Evolutionary conservation across 768 basidiomycete species (phyloP).

Genomic region (Trametopsis cervina): DNA sequence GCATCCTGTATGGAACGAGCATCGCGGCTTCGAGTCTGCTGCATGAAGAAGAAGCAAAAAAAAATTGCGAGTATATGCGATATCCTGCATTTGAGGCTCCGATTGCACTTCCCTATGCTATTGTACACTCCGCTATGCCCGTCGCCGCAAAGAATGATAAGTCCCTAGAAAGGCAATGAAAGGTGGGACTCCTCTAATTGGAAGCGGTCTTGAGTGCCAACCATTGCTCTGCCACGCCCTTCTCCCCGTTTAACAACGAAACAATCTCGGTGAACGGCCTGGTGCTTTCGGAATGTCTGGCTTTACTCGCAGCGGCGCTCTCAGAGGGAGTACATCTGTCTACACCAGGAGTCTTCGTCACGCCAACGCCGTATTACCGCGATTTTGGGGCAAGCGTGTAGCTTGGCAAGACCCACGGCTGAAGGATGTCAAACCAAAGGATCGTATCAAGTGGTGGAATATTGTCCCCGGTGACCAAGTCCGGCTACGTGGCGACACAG

Average conservation of each 20-base stretch:
- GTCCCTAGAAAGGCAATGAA: too few relatives aligned
- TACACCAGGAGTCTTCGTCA: slow-evolving; percentile 59
- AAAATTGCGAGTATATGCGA: too few relatives aligned
- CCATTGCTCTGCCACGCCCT: too few relatives aligned
- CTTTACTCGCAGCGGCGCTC: neutral
- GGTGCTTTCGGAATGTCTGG: slow-evolving; percentile 23
- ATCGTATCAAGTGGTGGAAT: slow-evolving; percentile 84
- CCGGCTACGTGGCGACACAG: slow-evolving; percentile 58
- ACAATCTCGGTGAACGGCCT: too few relatives aligned
- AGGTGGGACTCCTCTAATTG: too few relatives aligned
- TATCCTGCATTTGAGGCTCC: too few relatives aligned
- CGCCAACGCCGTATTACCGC: slow-evolving; percentile 50
- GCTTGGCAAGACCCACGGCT: slow-evolving; percentile 33
- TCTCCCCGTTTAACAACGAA: too few relatives aligned
- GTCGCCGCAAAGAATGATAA: too few relatives aligned
- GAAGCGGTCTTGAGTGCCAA: too few relatives aligned
- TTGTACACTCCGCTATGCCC: too few relatives aligned
- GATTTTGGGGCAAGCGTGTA: slow-evolving; percentile 39
- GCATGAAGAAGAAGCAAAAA: too few relatives aligned
- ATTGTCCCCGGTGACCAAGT: slow-evolving; percentile 81
- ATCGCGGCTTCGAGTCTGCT: slow-evolving; percentile 12
- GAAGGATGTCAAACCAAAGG: slow-evolving; percentile 54
- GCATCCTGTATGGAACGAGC: slow-evolving; percentile 12
- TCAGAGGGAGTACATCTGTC: neutral
- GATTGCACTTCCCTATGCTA: too few relatives aligned